Evolutionary conservation across 148 eudicot species (phyloP), one percentile per base, ranked within the genome.

Genomic region (Chenopodium formosanum): DNA sequence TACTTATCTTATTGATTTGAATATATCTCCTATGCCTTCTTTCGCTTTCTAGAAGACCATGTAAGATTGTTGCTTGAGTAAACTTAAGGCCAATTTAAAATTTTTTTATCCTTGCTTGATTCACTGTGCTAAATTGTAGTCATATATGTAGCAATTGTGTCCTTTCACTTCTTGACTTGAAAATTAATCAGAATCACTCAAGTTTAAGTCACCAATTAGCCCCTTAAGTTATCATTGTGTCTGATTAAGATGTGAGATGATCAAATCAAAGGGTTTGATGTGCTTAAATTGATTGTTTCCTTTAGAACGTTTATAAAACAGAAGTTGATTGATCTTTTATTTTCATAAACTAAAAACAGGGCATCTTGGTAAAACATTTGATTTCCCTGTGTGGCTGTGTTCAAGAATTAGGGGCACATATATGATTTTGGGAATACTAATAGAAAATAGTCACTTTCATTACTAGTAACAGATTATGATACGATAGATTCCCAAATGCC

Each of bases 21-120:
- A 17, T 29, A 13, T 47, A 22, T 78, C 81, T 12, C 34, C 48
- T 22, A 76, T 58, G 63, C 11, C 22, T 77, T 14, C 32, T 37
- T 37, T 11, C 56, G 40, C 27, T 77, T 23, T 63, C 79, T 77
- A 63, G 46, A 60, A 31, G 27, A 31, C 23, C 40, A 75, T 53
- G 31, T 25, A 75, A 75, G 78, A 2, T 77, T 64, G 52, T 48
- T 74, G 70, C 34, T 77, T 77, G 71, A 63, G 53, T 64, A 63
- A 77, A 77, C 6, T 32, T n/a, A 40, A 40, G 70, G 70, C 12
- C 52, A 11, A 7, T 77, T 63, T 56, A 46, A 27, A 14, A 23
- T 23, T 58, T 76, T 34, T 60, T 60, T 31, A 25, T 7, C 22
- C 27, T 76, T 46, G 53, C 29, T 46, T 73, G 58, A 31, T 47